Percentiles rank a stretch among this genome's conserved stretches.
These are phyloP conservation scores for Coemansia sp. DNA, from an alignment of 192 early-diverging fungal species.

Conservation along the genomic window DNA sequence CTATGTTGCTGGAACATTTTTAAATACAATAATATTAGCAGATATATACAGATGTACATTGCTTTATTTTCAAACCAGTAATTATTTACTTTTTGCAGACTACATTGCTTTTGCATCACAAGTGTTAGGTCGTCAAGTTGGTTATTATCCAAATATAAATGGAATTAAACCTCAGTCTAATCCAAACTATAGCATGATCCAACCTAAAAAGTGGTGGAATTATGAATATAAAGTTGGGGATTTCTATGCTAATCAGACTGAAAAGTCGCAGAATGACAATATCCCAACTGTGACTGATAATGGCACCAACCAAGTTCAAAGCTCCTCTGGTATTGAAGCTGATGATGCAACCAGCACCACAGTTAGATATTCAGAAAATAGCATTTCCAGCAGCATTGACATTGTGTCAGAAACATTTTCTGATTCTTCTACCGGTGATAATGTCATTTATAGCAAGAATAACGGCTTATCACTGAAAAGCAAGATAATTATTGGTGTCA, in stretches of 20 bases:
- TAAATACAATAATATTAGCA: background rate
- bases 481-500: background rate
- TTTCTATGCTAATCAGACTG: background rate
- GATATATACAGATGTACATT: background rate
- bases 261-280: background rate
- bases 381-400: too few species aligned
- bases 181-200: background rate
- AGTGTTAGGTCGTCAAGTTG: background rate
- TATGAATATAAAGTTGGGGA: background rate
- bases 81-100: constrained; percentile 1
- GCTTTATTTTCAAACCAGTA: background rate
- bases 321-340: too few species aligned
- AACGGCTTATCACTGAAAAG: background rate
- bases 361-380: too few species aligned
- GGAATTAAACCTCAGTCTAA: background rate
- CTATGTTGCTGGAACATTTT: background rate
- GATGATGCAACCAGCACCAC: too few species aligned
- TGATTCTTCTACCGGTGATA: background rate
- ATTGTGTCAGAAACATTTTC: too few species aligned
- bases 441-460: background rate
- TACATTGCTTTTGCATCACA: constrained; percentile 6
- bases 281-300: background rate
- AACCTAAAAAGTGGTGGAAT: background rate
- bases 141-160: background rate
- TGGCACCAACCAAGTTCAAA: too few species aligned